Evolutionary conservation across 1,284 basidiomycete genomes (phyloP).

Genomic region (Fomitopsis schrenkii): DNA sequence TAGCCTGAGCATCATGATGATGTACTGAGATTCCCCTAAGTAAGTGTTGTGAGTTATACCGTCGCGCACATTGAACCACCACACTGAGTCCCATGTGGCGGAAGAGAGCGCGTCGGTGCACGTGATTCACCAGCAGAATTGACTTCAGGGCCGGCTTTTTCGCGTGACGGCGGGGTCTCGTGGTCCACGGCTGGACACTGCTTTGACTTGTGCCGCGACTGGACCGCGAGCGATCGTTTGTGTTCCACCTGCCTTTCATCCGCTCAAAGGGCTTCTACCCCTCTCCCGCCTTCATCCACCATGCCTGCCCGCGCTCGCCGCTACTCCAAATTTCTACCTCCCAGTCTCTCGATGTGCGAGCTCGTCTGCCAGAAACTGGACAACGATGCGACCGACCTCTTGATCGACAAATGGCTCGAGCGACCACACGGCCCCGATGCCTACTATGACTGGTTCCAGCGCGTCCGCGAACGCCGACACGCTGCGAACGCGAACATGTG

Average conservation of each 20-base stretch:
- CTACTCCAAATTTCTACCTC: constrained; percentile 64
- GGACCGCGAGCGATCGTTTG: background rate
- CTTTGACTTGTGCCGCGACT: background rate
- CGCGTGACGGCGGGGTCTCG: constrained; percentile 12
- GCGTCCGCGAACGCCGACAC: constrained; percentile 60
- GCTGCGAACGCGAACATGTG: constrained; percentile 32
- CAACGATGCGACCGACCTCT: constrained; percentile 66
- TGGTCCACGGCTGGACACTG: background rate
- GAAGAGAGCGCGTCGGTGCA: background rate
- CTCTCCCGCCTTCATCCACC: background rate
- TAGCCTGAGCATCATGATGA: background rate
- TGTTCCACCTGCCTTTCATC: constrained; percentile 2
- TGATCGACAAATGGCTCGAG: constrained; percentile 78
- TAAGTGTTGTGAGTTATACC: too few relatives aligned
- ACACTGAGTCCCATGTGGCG: background rate
- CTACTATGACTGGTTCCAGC: constrained; percentile 71
- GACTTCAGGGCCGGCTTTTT: constrained; percentile 22
- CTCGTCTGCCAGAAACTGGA: constrained; percentile 71
- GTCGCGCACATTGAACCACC: background rate
- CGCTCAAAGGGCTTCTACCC: constrained; percentile 1
- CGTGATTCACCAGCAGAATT: background rate
- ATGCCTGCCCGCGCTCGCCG: constrained; percentile 32
- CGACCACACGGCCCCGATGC: constrained; percentile 56
- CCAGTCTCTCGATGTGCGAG: constrained; percentile 65
- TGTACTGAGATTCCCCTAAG: background rate